These are phyloP conservation scores for Nakazawaea holstii DNA, from an alignment of 805 yeast species.

Conservation along the genomic window DNA sequence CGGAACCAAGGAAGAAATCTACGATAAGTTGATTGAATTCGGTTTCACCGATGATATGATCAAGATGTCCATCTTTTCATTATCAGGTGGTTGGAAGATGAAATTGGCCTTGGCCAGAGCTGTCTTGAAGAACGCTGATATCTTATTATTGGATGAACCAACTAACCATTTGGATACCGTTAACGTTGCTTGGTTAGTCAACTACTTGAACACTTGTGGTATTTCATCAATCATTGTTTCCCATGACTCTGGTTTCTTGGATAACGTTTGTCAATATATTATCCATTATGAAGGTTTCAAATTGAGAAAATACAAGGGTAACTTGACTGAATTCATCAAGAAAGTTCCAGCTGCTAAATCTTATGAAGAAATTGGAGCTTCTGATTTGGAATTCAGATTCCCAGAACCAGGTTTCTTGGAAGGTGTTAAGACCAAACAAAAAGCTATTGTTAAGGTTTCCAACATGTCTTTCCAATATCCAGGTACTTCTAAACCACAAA, in stretches of 20 bases:
- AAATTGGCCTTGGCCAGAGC: constrained; percentile 99
- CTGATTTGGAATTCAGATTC: constrained; percentile 94
- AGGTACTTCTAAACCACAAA: constrained; percentile 97
- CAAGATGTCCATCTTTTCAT: constrained; percentile 87
- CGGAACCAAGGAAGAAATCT: constrained; percentile 69
- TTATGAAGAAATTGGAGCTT: constrained; percentile 97
- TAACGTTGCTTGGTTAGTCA: constrained; percentile 99
- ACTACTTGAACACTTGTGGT: constrained; percentile 98
- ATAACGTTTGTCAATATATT: constrained; percentile 94
- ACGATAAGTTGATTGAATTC: constrained; percentile 79
- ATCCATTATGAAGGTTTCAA: constrained; percentile 99
- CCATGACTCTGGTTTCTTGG: constrained; percentile 99
- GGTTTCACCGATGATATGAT: constrained; percentile 93
- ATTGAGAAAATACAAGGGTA: constrained; percentile 99
- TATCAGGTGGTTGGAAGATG: constrained; percentile 99
- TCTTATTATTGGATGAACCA: constrained; percentile 97
- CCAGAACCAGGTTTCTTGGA: constrained; percentile 99
- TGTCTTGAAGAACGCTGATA: constrained; percentile 96
- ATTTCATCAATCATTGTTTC: constrained; percentile 98
- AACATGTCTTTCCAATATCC: constrained; percentile 99
- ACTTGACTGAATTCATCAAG: constrained; percentile 97
- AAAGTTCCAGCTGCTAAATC: constrained; percentile 98
- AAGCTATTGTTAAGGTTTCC: constrained; percentile 97
- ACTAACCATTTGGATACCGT: constrained; percentile 99
- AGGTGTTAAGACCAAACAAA: constrained; percentile 99